Base-by-base conservation (phyloP, 2,329 filamentous ascomycete genomes). In the Cercospora sp. region DNA sequence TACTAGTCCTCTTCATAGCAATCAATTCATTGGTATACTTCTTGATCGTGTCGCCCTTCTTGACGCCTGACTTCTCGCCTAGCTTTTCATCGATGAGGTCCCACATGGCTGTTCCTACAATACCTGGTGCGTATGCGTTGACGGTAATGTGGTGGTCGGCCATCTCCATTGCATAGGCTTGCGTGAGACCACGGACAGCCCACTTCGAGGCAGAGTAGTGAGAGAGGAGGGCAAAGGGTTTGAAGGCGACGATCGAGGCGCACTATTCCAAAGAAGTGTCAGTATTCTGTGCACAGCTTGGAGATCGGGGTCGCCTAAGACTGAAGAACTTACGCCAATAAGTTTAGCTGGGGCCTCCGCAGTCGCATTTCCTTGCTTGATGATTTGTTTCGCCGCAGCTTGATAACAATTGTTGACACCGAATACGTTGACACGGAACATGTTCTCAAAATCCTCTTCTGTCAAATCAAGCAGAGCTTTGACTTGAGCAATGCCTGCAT, bases 41-140 rank as follows among this genome's bases (percentile, higher is more conserved):
- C 75, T 84, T 83, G 65, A 89, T 85, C 13, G 76, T 79, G 18
- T 78, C 78, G 8, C 78, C 78, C 62, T 78, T 85, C 72, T 81
- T 78, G 0, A 80, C 79, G 0, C 85, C 87, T 1, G 78, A 81
- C 66, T 82, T 81, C 75, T 85, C 82, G 0, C 83, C 86, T 33
- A 90, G 69, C 66, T 85, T 84, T 69, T 86, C 84, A 68, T 91
- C 89, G 64, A 91, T 90, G 2, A 87, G 74, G 57, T 90, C 88
- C 89, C 89, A 91, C 88, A 90, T 90, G 0, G 82, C 80, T 0
- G 88, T 90, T 0, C 85, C 87, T 0, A 91, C 87, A 59, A 91
- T 89, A 0, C 89, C 89, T 0, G 89, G 89, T 0, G 87, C 88
- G 72, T 90, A 91, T 0, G 85, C 84, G 71, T 91, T 91, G 20